Conservation (phyloP, 225 moss, liverwort and hornwort genomes). For the Bryoerythrophyllum caledonicum region DNA sequence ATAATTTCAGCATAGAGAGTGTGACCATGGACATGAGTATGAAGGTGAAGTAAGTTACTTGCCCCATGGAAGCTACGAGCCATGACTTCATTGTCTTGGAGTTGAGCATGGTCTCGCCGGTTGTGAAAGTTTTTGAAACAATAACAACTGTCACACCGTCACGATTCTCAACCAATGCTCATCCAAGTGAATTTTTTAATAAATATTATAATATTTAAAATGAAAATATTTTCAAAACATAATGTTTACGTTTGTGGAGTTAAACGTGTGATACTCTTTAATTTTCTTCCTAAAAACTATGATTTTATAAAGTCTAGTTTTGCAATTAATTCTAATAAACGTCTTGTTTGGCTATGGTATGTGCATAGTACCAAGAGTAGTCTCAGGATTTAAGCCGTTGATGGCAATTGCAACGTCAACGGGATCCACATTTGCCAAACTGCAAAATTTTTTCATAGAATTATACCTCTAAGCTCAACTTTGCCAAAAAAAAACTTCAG, state of each 20-base stretch:
- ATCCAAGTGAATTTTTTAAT: neutral
- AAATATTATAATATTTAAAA: too few species aligned
- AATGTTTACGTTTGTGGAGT: too few species aligned
- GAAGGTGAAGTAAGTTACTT: slow-evolving; percentile 40
- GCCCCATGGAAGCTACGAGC: slow-evolving; percentile 87
- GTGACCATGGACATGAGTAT: too few species aligned
- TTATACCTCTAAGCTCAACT: neutral
- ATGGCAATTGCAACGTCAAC: slow-evolving; percentile 92
- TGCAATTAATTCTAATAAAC: too few species aligned
- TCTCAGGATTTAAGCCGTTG: slow-evolving; percentile 71
- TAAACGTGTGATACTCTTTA: too few species aligned
- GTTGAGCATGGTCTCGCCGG: slow-evolving; percentile 97
- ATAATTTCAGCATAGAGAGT: neutral
- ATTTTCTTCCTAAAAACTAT: too few species aligned
- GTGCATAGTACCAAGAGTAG: slow-evolving; percentile 77
- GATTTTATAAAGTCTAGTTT: too few species aligned
- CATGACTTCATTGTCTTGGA: slow-evolving; percentile 87
- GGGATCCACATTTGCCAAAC: slow-evolving; percentile 97
- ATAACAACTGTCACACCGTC: slow-evolving; percentile 75
- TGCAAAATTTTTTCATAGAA: slow-evolving; percentile 41
- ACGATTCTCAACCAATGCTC: slow-evolving; percentile 16
- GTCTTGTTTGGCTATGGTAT: too few species aligned
- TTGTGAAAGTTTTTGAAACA: slow-evolving; percentile 97
- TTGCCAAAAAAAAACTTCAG: too few species aligned
- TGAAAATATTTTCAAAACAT: too few species aligned